Percentiles rank a stretch among this genome's conserved stretches.
phyloP scores from a whole-genome alignment of 148 eudicot genomes.

The Diospyros lotus region DNA sequence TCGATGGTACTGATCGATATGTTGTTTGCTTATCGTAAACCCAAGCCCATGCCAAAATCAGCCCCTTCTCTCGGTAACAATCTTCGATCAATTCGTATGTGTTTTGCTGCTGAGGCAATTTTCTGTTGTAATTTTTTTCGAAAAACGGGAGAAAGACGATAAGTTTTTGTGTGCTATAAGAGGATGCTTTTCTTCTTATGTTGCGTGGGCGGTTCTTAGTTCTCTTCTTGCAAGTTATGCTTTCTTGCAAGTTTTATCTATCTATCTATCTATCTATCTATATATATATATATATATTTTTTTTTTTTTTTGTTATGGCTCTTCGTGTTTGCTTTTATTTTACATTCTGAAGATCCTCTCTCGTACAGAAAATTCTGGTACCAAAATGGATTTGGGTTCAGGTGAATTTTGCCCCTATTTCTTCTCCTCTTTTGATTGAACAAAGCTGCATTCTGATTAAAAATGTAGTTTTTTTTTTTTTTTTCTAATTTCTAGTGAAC shows the following conservation, averaged over 20 bases:
- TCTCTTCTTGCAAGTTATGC: conserved; percentile 18
- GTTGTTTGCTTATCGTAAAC: conserved; percentile 9
- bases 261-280: too few species aligned
- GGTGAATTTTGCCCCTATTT: conserved; percentile 4
- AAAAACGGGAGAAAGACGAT: neutral
- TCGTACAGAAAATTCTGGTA: neutral
- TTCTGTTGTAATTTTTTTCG: conserved; percentile 6
- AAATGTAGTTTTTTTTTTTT: neutral
- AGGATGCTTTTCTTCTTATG: conserved; percentile 8
- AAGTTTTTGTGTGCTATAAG: neutral
- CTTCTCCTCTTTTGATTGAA: neutral
- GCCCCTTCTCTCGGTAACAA: conserved; percentile 29
- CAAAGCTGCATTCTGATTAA: neutral
- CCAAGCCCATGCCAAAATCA: conserved; percentile 18
- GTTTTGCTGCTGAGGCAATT: conserved; percentile 2
- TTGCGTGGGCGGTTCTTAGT: conserved; percentile 12
- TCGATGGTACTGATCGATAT: neutral
- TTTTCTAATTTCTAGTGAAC: neutral
- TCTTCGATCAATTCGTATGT: conserved; percentile 46
- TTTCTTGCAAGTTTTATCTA: neutral
- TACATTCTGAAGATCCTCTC: neutral
- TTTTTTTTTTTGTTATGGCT: neutral
- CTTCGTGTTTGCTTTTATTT: neutral
- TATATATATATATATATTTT: too few species aligned
- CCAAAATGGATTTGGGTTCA: conserved; percentile 20